Evolutionary conservation across 345 rosid genomes (phyloP).

Genomic region (Crucihimalaya himalaica): DNA sequence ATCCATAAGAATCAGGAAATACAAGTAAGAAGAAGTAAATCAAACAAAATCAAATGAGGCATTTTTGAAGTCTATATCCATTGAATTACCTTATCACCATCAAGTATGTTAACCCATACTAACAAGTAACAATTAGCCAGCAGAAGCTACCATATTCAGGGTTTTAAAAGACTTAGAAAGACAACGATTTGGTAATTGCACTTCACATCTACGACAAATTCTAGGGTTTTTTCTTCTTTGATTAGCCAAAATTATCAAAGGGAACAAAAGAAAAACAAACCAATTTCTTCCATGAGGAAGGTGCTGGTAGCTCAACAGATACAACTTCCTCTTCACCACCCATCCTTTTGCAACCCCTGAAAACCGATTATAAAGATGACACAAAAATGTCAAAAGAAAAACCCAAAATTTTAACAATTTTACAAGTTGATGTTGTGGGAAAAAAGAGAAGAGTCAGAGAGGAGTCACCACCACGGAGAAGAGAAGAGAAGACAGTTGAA

Average conservation of each 20-base stretch:
- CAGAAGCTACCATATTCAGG: not conserved
- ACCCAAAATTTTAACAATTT: not conserved
- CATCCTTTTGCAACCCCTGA: constrained; percentile 47
- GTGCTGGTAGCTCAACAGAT: constrained; percentile 76
- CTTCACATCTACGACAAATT: not conserved
- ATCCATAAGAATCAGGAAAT: not conserved
- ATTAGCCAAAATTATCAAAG: not conserved
- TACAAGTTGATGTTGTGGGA: constrained; percentile 11
- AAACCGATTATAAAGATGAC: not conserved
- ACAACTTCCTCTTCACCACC: constrained; percentile 54
- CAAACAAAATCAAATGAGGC: not conserved
- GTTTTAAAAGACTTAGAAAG: not conserved
- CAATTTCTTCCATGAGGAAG: constrained; percentile 83
- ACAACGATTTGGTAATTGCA: not conserved
- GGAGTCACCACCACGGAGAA: constrained; percentile 15
- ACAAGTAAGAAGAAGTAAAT: not conserved
- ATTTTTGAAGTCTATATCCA: not conserved
- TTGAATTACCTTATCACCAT: not conserved
- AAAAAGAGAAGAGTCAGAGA: not conserved
- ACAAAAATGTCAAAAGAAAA: not conserved
- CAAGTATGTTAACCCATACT: not conserved
- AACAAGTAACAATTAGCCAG: not conserved
- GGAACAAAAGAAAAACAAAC: constrained; percentile 37
- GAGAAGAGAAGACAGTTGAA: constrained; percentile 41
- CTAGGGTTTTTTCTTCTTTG: not conserved